These are phyloP conservation scores for Dothideomycetes sp. DNA, from an alignment of 2,329 filamentous ascomycete genomes.

Conservation along the genomic window DNA sequence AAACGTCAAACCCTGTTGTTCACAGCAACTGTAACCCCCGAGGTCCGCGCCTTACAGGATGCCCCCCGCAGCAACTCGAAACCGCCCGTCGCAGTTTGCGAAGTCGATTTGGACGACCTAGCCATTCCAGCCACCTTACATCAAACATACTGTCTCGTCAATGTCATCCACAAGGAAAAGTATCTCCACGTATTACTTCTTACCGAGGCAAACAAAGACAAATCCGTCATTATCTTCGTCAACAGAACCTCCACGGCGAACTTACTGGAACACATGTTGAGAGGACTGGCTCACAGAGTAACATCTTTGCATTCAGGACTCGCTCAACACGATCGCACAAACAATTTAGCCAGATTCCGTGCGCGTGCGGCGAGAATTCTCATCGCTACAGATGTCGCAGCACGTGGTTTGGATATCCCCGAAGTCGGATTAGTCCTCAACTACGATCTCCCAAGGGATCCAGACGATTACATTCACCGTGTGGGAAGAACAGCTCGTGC, in stretches of 20 bases:
- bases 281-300: conserved; percentile 77
- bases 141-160: conserved; percentile 80
- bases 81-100: conserved; percentile 76
- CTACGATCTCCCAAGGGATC: conserved; percentile 91
- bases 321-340: conserved; percentile 71
- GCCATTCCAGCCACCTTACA: conserved; percentile 72
- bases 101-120: conserved; percentile 64
- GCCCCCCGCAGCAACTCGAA: conserved; percentile 61
- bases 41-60: conserved; percentile 78
- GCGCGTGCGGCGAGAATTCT: conserved; percentile 81
- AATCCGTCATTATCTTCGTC: conserved; percentile 84
- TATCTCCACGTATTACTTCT: conserved; percentile 84
- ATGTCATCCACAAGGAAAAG: conserved; percentile 81
- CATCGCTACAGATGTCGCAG: conserved; percentile 90
- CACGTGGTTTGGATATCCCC: conserved; percentile 89
- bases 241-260: conserved; percentile 86
- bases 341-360: conserved; percentile 85
- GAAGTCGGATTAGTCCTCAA: conserved; percentile 86
- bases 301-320: conserved; percentile 85
- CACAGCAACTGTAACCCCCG: conserved; percentile 88
- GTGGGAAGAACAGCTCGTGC: conserved; percentile 93
- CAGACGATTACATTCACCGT: conserved; percentile 94
- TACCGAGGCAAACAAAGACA: conserved; percentile 64
- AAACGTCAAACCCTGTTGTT: conserved; percentile 91
- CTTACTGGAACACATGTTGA: conserved; percentile 78